Base-by-base conservation (phyloP, 176 grass and related monocot genomes). In the Ensete glaucum region DNA sequence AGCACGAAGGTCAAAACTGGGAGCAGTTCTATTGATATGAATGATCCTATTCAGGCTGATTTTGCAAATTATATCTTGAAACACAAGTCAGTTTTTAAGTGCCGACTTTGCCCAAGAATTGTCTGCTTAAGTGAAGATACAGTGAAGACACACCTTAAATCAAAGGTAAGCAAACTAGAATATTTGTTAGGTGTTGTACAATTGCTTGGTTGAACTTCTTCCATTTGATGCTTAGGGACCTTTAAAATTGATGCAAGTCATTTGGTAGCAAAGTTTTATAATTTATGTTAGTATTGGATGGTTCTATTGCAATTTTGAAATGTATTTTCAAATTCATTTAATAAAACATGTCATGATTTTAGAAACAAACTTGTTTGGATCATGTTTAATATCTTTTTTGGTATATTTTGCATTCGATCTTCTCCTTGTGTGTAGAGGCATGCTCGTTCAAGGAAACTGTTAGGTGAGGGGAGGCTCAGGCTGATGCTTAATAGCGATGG, bases 401-500 rank as follows among this genome's bases (percentile, higher is more conserved):
- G 9, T 52, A 9, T 21, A 60, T 75, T 73, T 73, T 54, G 67
- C 29, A 26, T 50, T 86, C 58, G 29, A 16, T 12, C 78, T 73
- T 80, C 14, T 65, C 11, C 54, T 54, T 71, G 51, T 20, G 78
- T 82, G 54, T 63, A 98, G 94, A 85, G 86, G 54, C 90, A 98
- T 85, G 78, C 85, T 55, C 88, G 88, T 53, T 98, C 90, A 15
- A 89, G 93, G 84, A 98, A 98, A 64, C 84, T 91, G 7, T 73
- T 89, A 73, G 80, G 69, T 77, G 86, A 85, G 84, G 94, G 94
- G 54, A 98, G 84, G 84, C 88, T 98, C 64, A 98, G 91, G 65
- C 13, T 98, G 77, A 89, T 83, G 84, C 90, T 93, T 62, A 93
- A 93, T 59, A 98, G 88, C 76, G 88, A 98, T 74, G 94, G 88